Evolutionary conservation across 768 basidiomycete species (phyloP).

Genomic region (Clathrus columnatus): DNA sequence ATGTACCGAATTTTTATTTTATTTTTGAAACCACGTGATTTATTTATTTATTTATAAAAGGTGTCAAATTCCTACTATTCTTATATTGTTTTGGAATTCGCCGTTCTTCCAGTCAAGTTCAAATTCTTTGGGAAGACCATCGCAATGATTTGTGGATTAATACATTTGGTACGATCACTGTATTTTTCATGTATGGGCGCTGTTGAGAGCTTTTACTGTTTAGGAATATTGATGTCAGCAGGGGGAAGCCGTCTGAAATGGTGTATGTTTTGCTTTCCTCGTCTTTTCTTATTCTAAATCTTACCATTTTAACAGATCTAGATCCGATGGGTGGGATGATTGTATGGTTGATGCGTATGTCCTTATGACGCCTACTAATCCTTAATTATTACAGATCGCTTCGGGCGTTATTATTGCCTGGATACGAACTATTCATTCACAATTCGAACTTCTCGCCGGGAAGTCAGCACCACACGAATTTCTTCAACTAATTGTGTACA

Average conservation of each 20-base stretch:
- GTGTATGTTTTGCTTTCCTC: constrained; percentile 45
- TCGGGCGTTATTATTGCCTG: constrained; percentile 73
- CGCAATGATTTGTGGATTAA: constrained; percentile 89
- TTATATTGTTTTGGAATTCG: constrained; percentile 77
- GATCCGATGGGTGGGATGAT: constrained; percentile 74
- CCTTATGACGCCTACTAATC: background rate
- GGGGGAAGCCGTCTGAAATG: constrained; percentile 72
- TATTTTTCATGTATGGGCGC: constrained; percentile 2
- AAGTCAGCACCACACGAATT: constrained; percentile 90
- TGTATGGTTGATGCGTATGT: constrained; percentile 33
- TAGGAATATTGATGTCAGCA: constrained; percentile 76
- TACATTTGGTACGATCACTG: constrained; percentile 44
- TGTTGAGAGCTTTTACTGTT: constrained; percentile 11
- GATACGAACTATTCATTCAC: constrained; percentile 62
- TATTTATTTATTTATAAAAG: constrained; percentile 28
- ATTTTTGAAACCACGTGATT: background rate
- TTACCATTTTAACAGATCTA: constrained; percentile 38
- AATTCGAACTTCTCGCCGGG: constrained; percentile 85
- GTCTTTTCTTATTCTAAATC: constrained; percentile 14
- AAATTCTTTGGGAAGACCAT: constrained; percentile 95
- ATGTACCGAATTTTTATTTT: constrained; percentile 15
- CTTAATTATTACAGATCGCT: too few species aligned
- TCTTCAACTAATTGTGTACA: constrained; percentile 86
- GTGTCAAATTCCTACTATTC: constrained; percentile 80
- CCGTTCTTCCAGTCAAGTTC: constrained; percentile 80